Percentiles rank a stretch among this genome's conserved stretches.
These are phyloP conservation scores for Ascosphaera aggregata DNA, from an alignment of 2,329 filamentous ascomycete genomes.

Conservation along the genomic window DNA sequence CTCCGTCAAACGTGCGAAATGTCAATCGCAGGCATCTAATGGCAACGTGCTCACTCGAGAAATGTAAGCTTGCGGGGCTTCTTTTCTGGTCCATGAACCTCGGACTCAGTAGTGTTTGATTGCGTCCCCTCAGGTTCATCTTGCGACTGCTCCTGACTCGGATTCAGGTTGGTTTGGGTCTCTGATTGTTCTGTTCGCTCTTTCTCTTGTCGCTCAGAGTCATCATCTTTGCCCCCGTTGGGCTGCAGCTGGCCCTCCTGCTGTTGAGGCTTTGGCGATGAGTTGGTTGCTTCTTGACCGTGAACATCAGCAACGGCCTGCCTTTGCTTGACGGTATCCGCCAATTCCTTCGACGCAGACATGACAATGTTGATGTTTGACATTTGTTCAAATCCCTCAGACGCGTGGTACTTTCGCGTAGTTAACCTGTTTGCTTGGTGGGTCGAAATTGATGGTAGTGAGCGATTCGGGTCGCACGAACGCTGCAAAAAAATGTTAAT, in stretches of 20 bases:
- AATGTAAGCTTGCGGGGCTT: background rate
- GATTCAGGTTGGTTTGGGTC: background rate
- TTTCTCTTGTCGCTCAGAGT: background rate
- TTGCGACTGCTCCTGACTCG: background rate
- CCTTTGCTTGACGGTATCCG: background rate
- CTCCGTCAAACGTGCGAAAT: too few relatives aligned
- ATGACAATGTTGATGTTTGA: background rate
- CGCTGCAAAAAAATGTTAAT: too few relatives aligned
- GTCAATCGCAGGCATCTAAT: too few relatives aligned
- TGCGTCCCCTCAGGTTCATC: background rate
- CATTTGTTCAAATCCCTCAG: background rate
- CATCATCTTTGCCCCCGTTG: conserved; percentile 5
- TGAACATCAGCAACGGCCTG: too few relatives aligned
- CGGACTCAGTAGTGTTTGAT: background rate
- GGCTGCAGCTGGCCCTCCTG: conserved; percentile 5
- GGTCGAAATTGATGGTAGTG: background rate
- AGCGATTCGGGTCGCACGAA: background rate
- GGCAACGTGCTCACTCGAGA: background rate
- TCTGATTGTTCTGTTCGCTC: background rate
- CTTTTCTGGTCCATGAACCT: background rate
- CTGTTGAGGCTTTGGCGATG: conserved; percentile 5
- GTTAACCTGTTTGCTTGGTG: background rate
- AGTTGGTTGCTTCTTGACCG: background rate
- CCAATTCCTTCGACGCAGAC: background rate
- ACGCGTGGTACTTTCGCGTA: background rate